A percentile compares a stretch with the other conserved stretches of the same genome.
Conservation (phyloP, 202 grass and related monocot genomes). For the Carex arenaria region DNA sequence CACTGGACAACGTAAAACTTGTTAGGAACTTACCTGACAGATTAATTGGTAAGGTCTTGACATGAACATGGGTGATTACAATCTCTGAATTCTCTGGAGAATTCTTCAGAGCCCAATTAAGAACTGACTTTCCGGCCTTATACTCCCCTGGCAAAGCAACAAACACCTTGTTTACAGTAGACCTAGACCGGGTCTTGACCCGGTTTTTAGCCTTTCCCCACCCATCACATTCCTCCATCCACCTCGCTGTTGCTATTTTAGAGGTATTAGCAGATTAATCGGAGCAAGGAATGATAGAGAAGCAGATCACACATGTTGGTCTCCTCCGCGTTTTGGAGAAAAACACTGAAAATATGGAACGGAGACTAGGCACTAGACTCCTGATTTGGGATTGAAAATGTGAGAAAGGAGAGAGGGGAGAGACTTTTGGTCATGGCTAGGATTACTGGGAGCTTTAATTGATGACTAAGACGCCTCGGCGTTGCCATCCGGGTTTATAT, state of each 20-base stretch:
- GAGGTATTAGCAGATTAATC: not conserved
- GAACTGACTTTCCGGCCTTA: constrained; percentile 43
- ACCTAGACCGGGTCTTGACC: not conserved
- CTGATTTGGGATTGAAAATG: not conserved
- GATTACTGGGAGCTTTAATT: not conserved
- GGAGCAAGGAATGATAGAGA: not conserved
- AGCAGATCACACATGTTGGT: not conserved
- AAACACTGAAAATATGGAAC: not conserved
- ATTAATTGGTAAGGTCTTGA: constrained; percentile 14
- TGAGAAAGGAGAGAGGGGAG: not conserved
- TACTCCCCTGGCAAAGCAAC: constrained; percentile 40
- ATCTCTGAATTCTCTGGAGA: constrained; percentile 20
- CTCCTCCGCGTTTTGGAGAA: not conserved
- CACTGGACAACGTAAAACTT: constrained; percentile 22
- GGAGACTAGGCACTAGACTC: too few species aligned
- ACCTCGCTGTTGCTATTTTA: not conserved
- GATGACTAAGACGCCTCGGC: not conserved
- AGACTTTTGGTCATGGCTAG: not conserved
- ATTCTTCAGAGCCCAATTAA: constrained; percentile 37
- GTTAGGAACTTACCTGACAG: constrained; percentile 58
- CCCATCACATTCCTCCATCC: not conserved
- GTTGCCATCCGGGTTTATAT: not conserved
- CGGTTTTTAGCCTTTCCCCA: not conserved
- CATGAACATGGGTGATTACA: constrained; percentile 62
- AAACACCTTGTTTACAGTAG: constrained; percentile 40